Base-by-base conservation (phyloP, 768 basidiomycete genomes). In the Boletus vermiculosoides region DNA sequence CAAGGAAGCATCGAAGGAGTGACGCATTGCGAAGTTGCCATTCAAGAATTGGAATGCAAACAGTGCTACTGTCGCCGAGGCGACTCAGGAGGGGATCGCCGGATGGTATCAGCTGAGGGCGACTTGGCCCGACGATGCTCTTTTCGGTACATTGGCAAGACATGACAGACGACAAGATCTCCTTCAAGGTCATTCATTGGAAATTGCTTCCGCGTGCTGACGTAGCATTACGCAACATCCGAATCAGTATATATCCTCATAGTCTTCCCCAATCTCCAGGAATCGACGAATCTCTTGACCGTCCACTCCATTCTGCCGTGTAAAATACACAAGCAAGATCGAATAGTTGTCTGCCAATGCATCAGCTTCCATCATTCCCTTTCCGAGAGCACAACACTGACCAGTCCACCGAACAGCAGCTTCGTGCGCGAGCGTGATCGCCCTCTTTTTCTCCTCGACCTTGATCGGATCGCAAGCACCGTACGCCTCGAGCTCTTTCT, bases 331-430 rank as follows among this genome's bases (percentile, higher is more conserved):
- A 48, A 90, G 70, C 33, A 90, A 74, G 47, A 85, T 78, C 40
- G 80, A 74, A 69, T 87, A 90, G 63, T 92, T 90, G 61, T 92
- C 89, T 90, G 63, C 34, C 7, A 40, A 22, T 33, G 1, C 5
- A 16, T 69, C 51, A 56, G 45, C 45, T 1, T 23, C 45, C 20
- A 28, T 52, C 37, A 22, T 42, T 30, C 40, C 23, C 15, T 12
- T n/a, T 31, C n/a, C 6, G 23, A n/a, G 31, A 34, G 3, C 36
- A 4, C 30, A 44, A 23, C 34, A 72, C 84, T 55, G 61, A 95
- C 94, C 94, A 36, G 94, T 98, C 90, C 93, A 94, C 15, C 92
- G 84, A 23, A 87, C 68, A 13, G 88, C 83, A 13, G 92, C 93
- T 67, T 96, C 92, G 59, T 88, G 90, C 4, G 90, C 92, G 15